A percentile compares a stretch with the other conserved stretches of the same genome.
Conservation (phyloP, 306 rosid species). For the Malus fusca region DNA sequence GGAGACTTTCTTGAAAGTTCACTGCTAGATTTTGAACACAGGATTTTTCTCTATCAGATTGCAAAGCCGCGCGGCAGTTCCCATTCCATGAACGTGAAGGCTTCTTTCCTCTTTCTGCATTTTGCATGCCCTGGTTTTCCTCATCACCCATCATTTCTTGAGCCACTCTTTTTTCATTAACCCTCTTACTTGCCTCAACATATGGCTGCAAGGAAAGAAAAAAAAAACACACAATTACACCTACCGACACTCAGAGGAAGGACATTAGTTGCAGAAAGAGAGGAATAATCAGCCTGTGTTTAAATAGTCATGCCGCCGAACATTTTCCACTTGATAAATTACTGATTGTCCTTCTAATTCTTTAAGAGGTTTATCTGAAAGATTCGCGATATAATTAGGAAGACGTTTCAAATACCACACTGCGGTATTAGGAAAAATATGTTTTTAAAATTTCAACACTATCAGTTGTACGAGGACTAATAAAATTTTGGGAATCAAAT, state of each 20-base stretch:
- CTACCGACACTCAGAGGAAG: background rate
- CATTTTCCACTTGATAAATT: background rate
- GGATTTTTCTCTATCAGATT: background rate
- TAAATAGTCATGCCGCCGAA: background rate
- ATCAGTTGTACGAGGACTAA: too few relatives aligned
- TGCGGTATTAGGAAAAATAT: background rate
- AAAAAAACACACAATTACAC: too few relatives aligned
- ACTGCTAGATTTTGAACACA: background rate
- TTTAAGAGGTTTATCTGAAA: too few relatives aligned
- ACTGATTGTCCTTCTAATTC: background rate
- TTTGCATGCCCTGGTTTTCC: background rate
- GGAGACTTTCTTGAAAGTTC: background rate
- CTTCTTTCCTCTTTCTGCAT: background rate
- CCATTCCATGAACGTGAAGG: background rate
- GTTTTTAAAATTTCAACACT: too few relatives aligned
- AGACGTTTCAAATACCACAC: too few relatives aligned
- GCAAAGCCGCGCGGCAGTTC: background rate
- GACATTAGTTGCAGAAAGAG: background rate
- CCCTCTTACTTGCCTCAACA: slow-evolving; percentile 25
- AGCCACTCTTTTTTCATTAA: slow-evolving; percentile 5
- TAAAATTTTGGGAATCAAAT: background rate
- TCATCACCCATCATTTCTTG: background rate
- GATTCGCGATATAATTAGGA: too few relatives aligned
- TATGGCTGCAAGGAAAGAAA: slow-evolving; percentile 13
- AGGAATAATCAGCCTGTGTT: background rate